Percentiles rank a stretch among this genome's conserved stretches.
These are phyloP conservation scores for Glarea lozoyensis DNA, from an alignment of 495 filamentous ascomycete species.

Conservation along the genomic window DNA sequence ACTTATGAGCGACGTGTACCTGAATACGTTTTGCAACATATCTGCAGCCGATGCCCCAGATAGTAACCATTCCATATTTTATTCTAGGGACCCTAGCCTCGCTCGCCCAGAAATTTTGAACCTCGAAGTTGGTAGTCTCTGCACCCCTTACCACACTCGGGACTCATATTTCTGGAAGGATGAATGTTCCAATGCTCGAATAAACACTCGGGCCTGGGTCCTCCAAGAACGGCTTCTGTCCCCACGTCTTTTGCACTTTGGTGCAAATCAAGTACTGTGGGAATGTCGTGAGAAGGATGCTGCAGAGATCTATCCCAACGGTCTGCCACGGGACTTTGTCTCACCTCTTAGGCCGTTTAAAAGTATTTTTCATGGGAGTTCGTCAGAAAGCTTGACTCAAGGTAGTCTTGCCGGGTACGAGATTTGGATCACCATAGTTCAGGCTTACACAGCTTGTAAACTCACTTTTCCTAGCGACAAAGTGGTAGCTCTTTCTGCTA, in stretches of 20 bases:
- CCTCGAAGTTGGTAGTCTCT: not conserved
- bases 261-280: not conserved
- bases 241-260: not conserved
- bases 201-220: conserved; percentile 2
- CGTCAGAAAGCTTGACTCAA: too few relatives aligned
- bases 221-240: conserved; percentile 4
- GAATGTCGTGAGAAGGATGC: conserved; percentile 1
- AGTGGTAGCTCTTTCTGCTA: not conserved
- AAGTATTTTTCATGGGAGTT: too few relatives aligned
- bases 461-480: conserved; percentile 1
- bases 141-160: not conserved
- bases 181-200: not conserved
- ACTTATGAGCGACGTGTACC: not conserved
- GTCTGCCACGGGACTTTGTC: not conserved
- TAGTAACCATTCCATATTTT: not conserved
- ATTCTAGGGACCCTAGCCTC: not conserved
- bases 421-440: not conserved
- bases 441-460: not conserved
- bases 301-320: conserved; percentile 1
- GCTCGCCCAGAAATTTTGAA: not conserved
- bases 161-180: not conserved
- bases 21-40: not conserved
- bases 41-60: conserved; percentile 1
- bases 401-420: not conserved
- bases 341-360: not conserved